A percentile compares a stretch with the other conserved stretches of the same genome.
Conservation (phyloP, 805 yeast genomes). For the Kazachstania martiniae region DNA sequence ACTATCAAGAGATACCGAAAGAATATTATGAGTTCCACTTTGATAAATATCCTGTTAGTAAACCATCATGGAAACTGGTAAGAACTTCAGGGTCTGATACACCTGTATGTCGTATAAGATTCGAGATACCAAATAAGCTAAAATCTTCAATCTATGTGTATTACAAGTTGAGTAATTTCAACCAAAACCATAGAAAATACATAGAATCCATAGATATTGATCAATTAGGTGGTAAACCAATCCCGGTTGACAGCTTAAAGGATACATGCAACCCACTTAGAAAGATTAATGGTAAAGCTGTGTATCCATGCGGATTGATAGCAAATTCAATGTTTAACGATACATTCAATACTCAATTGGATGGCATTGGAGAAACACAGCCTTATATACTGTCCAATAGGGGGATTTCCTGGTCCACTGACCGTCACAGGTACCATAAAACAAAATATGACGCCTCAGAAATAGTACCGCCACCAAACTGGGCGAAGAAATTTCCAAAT, state of each 20-base stretch:
- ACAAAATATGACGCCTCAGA: constrained; percentile 49
- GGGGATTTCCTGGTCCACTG: constrained; percentile 64
- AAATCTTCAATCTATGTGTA: constrained; percentile 65
- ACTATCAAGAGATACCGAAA: constrained; percentile 45
- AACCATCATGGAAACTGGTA: constrained; percentile 55
- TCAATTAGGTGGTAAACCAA: constrained; percentile 72
- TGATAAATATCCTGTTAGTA: constrained; percentile 25
- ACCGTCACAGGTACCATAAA: constrained; percentile 49
- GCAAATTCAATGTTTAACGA: constrained; percentile 76
- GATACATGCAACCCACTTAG: constrained; percentile 29
- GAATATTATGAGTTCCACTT: constrained; percentile 53
- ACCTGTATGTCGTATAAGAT: constrained; percentile 52
- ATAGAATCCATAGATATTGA: constrained; percentile 73
- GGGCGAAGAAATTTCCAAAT: constrained; percentile 57
- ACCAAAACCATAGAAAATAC: constrained; percentile 89
- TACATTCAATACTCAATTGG: constrained; percentile 45
- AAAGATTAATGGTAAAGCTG: constrained; percentile 25
- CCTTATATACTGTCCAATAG: constrained; percentile 33
- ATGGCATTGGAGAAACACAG: constrained; percentile 24
- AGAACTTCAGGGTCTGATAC: constrained; percentile 28
- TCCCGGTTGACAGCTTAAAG: constrained; percentile 38
- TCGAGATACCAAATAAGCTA: constrained; percentile 60
- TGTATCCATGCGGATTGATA: constrained; percentile 75
- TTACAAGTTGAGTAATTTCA: constrained; percentile 81
- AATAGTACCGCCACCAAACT: constrained; percentile 76